Percentiles rank a stretch among this genome's conserved stretches.
These are phyloP conservation scores for Xerophyta viscosa DNA, from an alignment of 106 monocot species.

Conservation along the genomic window DNA sequence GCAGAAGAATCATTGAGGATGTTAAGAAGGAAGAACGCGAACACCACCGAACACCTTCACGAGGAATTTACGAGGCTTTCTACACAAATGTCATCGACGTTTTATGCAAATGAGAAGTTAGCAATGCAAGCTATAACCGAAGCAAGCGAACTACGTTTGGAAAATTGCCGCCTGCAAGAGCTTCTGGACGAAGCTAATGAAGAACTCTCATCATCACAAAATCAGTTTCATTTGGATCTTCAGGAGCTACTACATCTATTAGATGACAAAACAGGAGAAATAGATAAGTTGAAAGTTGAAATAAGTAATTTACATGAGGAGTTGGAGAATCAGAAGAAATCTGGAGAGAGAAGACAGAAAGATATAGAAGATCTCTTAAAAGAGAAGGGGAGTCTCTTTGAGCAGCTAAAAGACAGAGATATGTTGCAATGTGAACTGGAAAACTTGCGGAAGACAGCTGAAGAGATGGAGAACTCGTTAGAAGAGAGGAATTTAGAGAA, in stretches of 20 bases:
- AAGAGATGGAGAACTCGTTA: conserved; percentile 23
- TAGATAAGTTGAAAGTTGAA: conserved; percentile 39
- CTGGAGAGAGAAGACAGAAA: conserved; percentile 33
- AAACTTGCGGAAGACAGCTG: conserved; percentile 7
- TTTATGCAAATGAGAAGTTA: conserved; percentile 59
- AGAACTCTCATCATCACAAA: conserved; percentile 36
- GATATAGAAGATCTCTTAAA: conserved; percentile 31
- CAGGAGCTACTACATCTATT: conserved; percentile 50
- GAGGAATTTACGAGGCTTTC: conserved; percentile 56
- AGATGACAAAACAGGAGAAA: conserved; percentile 66
- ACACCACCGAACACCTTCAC: conserved; percentile 52
- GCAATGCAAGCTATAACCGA: conserved; percentile 52
- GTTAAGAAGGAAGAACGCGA: conserved; percentile 41
- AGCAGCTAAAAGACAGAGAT: conserved; percentile 30
- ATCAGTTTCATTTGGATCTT: conserved; percentile 35
- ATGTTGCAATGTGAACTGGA: conserved; percentile 28
- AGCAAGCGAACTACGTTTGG: conserved; percentile 38
- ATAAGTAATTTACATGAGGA: conserved; percentile 50
- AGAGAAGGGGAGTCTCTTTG: conserved; percentile 35
- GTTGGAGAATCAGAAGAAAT: conserved; percentile 42
- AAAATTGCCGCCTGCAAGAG: conserved; percentile 52
- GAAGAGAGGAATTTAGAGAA: conserved; percentile 25
- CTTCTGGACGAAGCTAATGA: conserved; percentile 41
- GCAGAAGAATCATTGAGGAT: conserved; percentile 69
- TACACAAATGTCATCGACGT: conserved; percentile 50